Conservation (phyloP, 1,139 yeast species). For the Debaryomyces nepalensis region DNA sequence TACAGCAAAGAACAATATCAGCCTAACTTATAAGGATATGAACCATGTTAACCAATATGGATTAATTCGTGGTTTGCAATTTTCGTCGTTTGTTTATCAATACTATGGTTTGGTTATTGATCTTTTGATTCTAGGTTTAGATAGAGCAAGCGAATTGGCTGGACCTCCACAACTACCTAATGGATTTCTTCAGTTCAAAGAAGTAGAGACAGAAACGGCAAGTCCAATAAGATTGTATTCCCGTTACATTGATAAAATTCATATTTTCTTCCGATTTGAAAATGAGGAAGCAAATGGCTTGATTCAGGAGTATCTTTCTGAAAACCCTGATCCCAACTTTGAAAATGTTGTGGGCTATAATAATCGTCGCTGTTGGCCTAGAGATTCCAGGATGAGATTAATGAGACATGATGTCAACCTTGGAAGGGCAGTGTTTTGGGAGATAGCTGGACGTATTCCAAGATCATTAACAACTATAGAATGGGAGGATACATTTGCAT, state of each 20-base stretch:
- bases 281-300: constrained; percentile 76
- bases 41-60: constrained; percentile 91
- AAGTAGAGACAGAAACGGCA: constrained; percentile 57
- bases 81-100: constrained; percentile 87
- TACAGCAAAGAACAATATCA: constrained; percentile 87
- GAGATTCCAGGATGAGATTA: constrained; percentile 87
- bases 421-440: constrained; percentile 95
- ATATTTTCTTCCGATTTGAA: constrained; percentile 76
- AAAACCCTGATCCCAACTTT: constrained; percentile 90
- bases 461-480: constrained; percentile 68
- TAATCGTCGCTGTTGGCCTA: constrained; percentile 93
- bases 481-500: constrained; percentile 84
- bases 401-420: constrained; percentile 91
- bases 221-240: constrained; percentile 81
- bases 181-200: constrained; percentile 73
- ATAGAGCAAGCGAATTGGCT: constrained; percentile 86
- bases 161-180: constrained; percentile 78
- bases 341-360: constrained; percentile 88
- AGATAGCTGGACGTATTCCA: constrained; percentile 79
- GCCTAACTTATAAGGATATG: constrained; percentile 90
- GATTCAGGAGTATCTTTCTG: constrained; percentile 74
- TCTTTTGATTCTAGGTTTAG: constrained; percentile 78
- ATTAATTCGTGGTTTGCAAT: constrained; percentile 83
- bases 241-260: constrained; percentile 82
- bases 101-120: constrained; percentile 88